Percentiles rank a stretch among this genome's conserved stretches.
Conservation (phyloP, 148 eudicot genomes). For the Pharnaceum exiguum region DNA sequence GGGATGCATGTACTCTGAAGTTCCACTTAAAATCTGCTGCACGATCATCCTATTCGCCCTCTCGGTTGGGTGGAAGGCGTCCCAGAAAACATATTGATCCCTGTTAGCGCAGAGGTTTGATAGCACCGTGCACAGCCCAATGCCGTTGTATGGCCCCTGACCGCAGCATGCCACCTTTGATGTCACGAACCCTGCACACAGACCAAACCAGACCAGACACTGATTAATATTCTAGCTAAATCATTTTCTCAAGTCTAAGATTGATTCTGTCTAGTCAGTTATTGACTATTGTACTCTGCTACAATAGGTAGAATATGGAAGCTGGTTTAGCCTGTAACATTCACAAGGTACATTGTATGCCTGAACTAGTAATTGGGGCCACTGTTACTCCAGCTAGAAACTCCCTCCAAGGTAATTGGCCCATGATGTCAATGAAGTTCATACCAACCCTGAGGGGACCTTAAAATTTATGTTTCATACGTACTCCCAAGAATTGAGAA, state of each 20-base stretch:
- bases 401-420: too few relatives aligned
- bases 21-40: conserved; percentile 24
- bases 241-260: not conserved
- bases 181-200: conserved; percentile 30
- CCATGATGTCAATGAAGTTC: conserved; percentile 6
- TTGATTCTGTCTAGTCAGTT: too few relatives aligned
- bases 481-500: conserved; percentile 5
- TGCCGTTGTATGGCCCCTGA: conserved; percentile 42
- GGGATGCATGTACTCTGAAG: conserved; percentile 32
- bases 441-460: not conserved
- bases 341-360: not conserved
- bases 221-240: too few relatives aligned
- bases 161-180: conserved; percentile 46
- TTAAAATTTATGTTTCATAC: conserved; percentile 8
- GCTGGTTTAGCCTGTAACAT: not conserved
- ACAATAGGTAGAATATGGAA: too few relatives aligned
- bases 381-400: not conserved
- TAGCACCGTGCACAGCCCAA: conserved; percentile 31
- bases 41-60: conserved; percentile 31
- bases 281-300: too few relatives aligned
- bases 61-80: conserved; percentile 39
- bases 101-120: conserved; percentile 35
- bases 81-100: conserved; percentile 35
- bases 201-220: not conserved
- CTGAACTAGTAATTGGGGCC: not conserved